phyloP scores from a whole-genome alignment of 116 monocot species.

The Cymodocea nodosa region DNA sequence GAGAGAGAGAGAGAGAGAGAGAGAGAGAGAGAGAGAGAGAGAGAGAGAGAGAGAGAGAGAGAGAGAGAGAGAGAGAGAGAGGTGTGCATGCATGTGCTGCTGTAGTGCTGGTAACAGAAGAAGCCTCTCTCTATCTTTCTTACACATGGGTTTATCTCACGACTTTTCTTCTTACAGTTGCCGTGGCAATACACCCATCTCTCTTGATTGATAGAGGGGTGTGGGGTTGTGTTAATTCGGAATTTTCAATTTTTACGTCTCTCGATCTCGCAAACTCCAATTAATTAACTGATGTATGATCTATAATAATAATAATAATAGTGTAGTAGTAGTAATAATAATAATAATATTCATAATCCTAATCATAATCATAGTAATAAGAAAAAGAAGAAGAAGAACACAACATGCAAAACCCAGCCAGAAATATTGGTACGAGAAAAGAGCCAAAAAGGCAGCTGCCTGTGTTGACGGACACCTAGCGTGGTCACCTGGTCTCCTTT shows the following conservation, averaged over 20 bases:
- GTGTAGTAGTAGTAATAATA: too few species aligned
- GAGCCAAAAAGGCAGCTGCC: too few species aligned
- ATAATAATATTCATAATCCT: too few species aligned
- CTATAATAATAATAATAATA: too few species aligned
- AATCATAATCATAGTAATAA: too few species aligned
- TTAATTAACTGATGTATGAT: too few species aligned
- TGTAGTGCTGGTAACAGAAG: constrained; percentile 10
- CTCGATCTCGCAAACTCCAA: too few species aligned
- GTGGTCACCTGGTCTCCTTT: too few species aligned
- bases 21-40: background rate
- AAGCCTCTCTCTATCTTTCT: constrained; percentile 9
- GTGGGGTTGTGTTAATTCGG: background rate
- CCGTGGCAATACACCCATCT: background rate
- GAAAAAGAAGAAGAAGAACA: too few species aligned
- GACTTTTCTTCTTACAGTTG: constrained; percentile 6
- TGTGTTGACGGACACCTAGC: too few species aligned
- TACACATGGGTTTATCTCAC: constrained; percentile 16
- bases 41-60: background rate
- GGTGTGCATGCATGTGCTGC: constrained; percentile 11
- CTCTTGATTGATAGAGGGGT: background rate
- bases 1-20: background rate
- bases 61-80: background rate
- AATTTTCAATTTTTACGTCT: background rate
- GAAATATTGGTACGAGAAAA: too few species aligned
- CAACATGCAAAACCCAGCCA: too few species aligned